Base-by-base conservation (phyloP, 192 early-diverging fungal species). In the Backusella macrospora region DNA sequence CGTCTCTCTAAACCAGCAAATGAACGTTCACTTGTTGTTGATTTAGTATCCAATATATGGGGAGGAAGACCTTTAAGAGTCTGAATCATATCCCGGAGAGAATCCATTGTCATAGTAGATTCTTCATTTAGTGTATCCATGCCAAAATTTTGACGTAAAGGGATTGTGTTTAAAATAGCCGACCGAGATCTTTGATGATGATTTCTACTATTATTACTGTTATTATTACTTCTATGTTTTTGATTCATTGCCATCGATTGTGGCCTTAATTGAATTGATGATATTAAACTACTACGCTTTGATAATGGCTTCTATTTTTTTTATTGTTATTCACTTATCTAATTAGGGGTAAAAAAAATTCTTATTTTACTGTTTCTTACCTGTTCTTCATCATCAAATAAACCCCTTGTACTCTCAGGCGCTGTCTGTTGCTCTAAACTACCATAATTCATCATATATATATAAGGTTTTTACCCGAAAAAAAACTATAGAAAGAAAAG, bases 51-150 rank as follows among this genome's bases (percentile, higher is more conserved):
- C 13, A 23, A 59, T 21, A 59, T 59, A 59, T 59, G 70, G 52
- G 82, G 72, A 12, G 87, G 85, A 10, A 86, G 55, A 48, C 64
- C 80, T 45, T 85, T 87, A 29, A 89, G 72, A 29, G 76, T 85
- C 47, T 79, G 83, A 68, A 87, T 89, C 44, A 86, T 87, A 42
- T 86, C 73, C 45, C 86, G 87, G 38, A 89, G 62, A 16, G 82
- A 85, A 48, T 84, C 75, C 16, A 88, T 65, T 3, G 85, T 80
- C 52, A 81, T 81, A 5, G 78, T 75, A 6, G 69, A 62, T 44
- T 81, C 80, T 42, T 78, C 73, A 55, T 76, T 77, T 43, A 81
- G 74, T 42, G 67, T 40, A 16, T 77, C 64, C 23, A 76, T 46
- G 6, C 68, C 45, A 71, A 38, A 39, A 44, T 64, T 67, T 49